A percentile compares a stretch with the other conserved stretches of the same genome.
Conservation (phyloP, 1,284 basidiomycete genomes). For the Fomitopsis pinicola region DNA sequence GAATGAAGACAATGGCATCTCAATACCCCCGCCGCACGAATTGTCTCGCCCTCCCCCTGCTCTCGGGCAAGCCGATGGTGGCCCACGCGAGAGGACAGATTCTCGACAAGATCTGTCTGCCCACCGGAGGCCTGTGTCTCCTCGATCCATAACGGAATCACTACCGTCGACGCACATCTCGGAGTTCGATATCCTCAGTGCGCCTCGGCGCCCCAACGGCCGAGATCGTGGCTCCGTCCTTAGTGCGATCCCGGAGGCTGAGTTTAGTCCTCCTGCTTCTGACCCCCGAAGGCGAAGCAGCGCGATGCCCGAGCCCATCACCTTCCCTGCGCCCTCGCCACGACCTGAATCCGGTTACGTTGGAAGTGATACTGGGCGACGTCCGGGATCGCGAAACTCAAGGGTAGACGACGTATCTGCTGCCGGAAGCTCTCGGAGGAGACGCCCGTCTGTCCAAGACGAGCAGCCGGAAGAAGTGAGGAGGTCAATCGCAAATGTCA, state of each 20-base stretch:
- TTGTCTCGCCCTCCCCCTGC: slow-evolving; percentile 9
- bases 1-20: slow-evolving; percentile 17
- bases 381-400: background rate
- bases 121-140: slow-evolving; percentile 12
- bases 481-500: background rate
- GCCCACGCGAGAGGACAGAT: background rate
- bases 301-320: slow-evolving; percentile 22
- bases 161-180: slow-evolving; percentile 33
- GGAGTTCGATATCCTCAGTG: slow-evolving; percentile 35
- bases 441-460: background rate
- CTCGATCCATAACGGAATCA: slow-evolving; percentile 23
- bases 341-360: slow-evolving; percentile 6
- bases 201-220: slow-evolving; percentile 19
- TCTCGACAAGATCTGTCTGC: background rate
- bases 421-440: background rate
- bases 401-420: slow-evolving; percentile 2
- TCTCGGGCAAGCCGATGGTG: background rate
- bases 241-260: slow-evolving; percentile 37
- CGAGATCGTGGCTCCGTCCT: slow-evolving; percentile 25
- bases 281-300: slow-evolving; percentile 17
- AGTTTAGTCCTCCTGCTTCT: slow-evolving; percentile 22
- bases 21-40: slow-evolving; percentile 26
- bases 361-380: slow-evolving; percentile 11
- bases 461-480: slow-evolving; percentile 16
- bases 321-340: slow-evolving; percentile 14